These are phyloP conservation scores for Cupressus sempervirens DNA, from an alignment of 75 land plant genomes.

Conservation along the genomic window DNA sequence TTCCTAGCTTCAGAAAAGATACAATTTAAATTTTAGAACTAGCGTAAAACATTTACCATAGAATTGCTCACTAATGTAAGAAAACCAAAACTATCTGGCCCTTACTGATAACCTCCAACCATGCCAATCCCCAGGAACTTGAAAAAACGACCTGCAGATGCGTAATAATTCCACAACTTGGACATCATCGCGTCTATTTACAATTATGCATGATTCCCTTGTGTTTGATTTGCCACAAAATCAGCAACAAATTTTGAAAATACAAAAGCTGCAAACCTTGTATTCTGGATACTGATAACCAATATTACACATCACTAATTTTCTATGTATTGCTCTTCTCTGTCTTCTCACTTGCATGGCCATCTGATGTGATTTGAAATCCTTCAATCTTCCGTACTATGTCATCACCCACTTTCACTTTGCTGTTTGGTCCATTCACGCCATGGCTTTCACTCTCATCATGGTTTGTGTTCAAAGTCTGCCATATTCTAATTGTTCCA, in stretches of 20 bases:
- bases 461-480: conserved; percentile 29
- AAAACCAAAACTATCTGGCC: conserved; percentile 6
- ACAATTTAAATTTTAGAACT: not conserved
- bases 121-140: conserved; percentile 11
- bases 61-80: not conserved
- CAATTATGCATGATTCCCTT: not conserved
- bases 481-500: conserved; percentile 94
- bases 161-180: not conserved
- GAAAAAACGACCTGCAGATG: conserved; percentile 10
- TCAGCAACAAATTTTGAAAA: not conserved
- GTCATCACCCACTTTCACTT: conserved; percentile 52
- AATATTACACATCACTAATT: not conserved
- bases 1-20: not conserved
- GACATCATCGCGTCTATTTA: conserved; percentile 3
- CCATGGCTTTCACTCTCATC: conserved; percentile 30
- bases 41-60: not conserved
- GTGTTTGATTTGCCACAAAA: not conserved
- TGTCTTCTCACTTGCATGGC: conserved; percentile 29
- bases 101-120: conserved; percentile 4
- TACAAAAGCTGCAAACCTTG: not conserved
- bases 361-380: conserved; percentile 53
- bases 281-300: not conserved
- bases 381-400: conserved; percentile 66
- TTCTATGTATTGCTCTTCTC: conserved; percentile 8
- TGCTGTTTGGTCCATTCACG: conserved; percentile 37